Evolutionary conservation across 1,139 yeast genomes (phyloP).

Genomic region (Magnusiomyces ingens): DNA sequence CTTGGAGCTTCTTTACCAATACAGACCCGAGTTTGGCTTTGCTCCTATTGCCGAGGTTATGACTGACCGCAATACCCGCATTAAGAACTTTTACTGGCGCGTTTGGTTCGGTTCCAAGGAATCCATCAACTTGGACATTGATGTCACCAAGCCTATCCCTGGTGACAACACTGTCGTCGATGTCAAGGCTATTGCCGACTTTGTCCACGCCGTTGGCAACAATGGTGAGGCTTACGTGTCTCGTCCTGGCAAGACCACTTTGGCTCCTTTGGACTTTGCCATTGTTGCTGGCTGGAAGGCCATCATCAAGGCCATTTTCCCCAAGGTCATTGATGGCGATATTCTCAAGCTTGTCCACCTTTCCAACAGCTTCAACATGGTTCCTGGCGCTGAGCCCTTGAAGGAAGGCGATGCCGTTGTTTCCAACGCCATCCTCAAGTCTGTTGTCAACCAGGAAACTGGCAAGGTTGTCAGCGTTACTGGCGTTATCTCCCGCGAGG

Average conservation of each 20-base stretch:
- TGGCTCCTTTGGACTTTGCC: conserved; percentile 99
- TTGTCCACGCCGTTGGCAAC: conserved; percentile 96
- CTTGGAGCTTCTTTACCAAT: conserved; percentile 70
- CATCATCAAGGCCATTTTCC: conserved; percentile 95
- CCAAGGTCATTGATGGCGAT: conserved; percentile 93
- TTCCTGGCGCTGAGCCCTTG: conserved; percentile 86
- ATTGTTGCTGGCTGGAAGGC: conserved; percentile 99
- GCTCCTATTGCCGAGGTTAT: conserved; percentile 90
- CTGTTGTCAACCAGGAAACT: conserved; percentile 83
- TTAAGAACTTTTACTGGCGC: conserved; percentile 95
- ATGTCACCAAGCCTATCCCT: conserved; percentile 57
- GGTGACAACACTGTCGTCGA: conserved; percentile 69
- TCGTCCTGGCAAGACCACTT: conserved; percentile 74
- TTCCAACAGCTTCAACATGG: conserved; percentile 90
- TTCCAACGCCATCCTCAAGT: conserved; percentile 75
- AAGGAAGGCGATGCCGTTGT: conserved; percentile 81
- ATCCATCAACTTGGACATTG: conserved; percentile 47
- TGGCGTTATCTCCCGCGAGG: conserved; percentile 77
- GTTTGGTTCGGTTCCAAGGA: conserved; percentile 79
- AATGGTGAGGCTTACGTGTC: conserved; percentile 92
- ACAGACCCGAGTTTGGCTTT: conserved; percentile 80
- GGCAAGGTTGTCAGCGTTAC: conserved; percentile 96
- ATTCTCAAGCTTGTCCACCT: conserved; percentile 87
- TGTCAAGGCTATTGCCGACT: conserved; percentile 76
- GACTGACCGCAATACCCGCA: conserved; percentile 86